Percentiles rank a stretch among this genome's conserved stretches.
Evolutionary conservation across 768 basidiomycete species (phyloP).

Genomic region (Mycena latifolia): DNA sequence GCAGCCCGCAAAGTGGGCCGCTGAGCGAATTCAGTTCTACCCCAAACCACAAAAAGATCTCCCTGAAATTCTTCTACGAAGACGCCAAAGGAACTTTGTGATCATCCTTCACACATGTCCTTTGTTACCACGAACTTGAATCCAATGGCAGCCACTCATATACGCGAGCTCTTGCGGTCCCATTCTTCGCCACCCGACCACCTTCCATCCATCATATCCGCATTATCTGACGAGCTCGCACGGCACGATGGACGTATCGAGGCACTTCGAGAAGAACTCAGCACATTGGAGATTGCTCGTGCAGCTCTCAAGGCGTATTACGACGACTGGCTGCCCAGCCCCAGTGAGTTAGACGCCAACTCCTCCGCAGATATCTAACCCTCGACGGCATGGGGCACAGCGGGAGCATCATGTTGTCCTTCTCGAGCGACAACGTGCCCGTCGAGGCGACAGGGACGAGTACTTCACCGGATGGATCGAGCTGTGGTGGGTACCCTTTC

Average conservation of each 20-base stretch:
- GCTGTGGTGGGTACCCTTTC: slow-evolving; percentile 67
- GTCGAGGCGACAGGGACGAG: slow-evolving; percentile 93
- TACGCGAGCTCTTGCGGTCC: slow-evolving; percentile 8
- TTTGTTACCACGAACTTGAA: too few relatives aligned
- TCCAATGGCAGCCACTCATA: too few relatives aligned
- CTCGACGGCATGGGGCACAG: slow-evolving; percentile 97
- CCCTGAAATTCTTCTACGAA: too few relatives aligned
- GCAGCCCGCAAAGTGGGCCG: too few relatives aligned
- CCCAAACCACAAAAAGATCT: too few relatives aligned
- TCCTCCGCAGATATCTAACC: too few relatives aligned
- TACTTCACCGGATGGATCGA: slow-evolving; percentile 94
- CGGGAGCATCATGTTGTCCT: slow-evolving; percentile 86
- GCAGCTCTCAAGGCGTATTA: not conserved
- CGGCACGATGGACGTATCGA: not conserved
- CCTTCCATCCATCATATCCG: not conserved
- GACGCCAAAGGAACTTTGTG: too few relatives aligned
- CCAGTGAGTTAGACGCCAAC: too few relatives aligned
- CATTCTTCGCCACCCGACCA: not conserved
- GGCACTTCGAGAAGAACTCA: not conserved
- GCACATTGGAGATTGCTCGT: not conserved
- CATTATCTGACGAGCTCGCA: not conserved
- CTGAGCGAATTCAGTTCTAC: too few relatives aligned
- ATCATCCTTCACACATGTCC: too few relatives aligned
- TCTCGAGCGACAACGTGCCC: slow-evolving; percentile 90
- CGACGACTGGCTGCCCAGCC: too few relatives aligned